Percentiles rank a stretch among this genome's conserved stretches.
These are phyloP conservation scores for Lithohypha guttulata DNA, from an alignment of 2,329 filamentous ascomycete genomes.

Conservation along the genomic window DNA sequence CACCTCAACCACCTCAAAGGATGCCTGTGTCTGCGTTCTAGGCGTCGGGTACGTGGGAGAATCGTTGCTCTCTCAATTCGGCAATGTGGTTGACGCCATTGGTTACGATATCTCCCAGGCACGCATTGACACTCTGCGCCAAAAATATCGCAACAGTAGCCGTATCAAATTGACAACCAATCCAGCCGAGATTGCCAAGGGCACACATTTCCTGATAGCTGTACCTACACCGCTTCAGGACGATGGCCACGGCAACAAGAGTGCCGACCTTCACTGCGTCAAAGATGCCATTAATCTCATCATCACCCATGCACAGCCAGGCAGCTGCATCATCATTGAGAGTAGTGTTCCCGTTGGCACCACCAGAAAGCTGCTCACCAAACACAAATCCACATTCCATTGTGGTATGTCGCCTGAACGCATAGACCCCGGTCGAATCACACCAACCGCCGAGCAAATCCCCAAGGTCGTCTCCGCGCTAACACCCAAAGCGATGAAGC, in stretches of 20 bases:
- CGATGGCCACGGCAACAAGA: conserved; percentile 7
- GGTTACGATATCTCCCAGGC: conserved; percentile 14
- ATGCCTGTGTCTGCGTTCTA: conserved; percentile 12
- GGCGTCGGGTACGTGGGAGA: conserved; percentile 17
- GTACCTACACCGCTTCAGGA: conserved; percentile 14
- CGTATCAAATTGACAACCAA: conserved; percentile 3
- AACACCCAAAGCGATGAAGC: conserved; percentile 9
- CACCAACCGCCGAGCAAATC: conserved; percentile 11
- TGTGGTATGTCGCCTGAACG: conserved; percentile 18
- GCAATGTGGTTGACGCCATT: conserved; percentile 12
- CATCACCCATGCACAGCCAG: conserved; percentile 11
- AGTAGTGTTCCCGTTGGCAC: conserved; percentile 16
- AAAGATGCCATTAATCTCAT: conserved; percentile 12
- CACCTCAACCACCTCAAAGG: neutral
- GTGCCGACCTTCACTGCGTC: conserved; percentile 12
- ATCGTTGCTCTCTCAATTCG: conserved; percentile 13
- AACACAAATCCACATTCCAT: conserved; percentile 7
- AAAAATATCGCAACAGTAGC: conserved; percentile 8
- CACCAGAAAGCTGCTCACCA: conserved; percentile 13
- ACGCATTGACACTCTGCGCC: conserved; percentile 11
- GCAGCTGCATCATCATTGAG: conserved; percentile 16
- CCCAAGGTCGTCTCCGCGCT: conserved; percentile 17
- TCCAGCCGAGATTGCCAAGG: conserved; percentile 7
- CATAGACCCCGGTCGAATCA: conserved; percentile 14
- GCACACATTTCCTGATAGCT: conserved; percentile 15